Percentiles rank a stretch among this genome's conserved stretches.
These are phyloP conservation scores for Collariella sp. DNA, from an alignment of 495 filamentous ascomycete genomes.

Conservation along the genomic window DNA sequence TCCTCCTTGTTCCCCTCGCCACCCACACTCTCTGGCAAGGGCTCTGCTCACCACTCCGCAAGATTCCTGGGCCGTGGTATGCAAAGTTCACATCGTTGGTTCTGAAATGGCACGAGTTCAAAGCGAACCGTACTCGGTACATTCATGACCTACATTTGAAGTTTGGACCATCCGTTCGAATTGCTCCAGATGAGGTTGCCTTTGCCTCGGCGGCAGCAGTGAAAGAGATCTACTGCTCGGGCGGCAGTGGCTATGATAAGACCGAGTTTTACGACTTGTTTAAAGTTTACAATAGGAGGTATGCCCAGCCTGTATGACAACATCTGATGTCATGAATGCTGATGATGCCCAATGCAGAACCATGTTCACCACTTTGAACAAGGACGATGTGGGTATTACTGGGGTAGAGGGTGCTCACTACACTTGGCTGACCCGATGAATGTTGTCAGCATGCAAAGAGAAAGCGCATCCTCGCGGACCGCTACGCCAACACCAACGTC, in stretches of 20 bases:
- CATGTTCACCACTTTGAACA: slow-evolving; percentile 53
- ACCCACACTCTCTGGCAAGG: slow-evolving; percentile 15
- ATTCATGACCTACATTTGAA: slow-evolving; percentile 47
- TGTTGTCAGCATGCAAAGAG: slow-evolving; percentile 46
- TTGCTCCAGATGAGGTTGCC: slow-evolving; percentile 53
- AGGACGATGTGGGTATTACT: slow-evolving; percentile 37
- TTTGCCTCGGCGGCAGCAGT: slow-evolving; percentile 50
- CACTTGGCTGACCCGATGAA: background rate
- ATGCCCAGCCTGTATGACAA: background rate
- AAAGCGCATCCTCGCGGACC: slow-evolving; percentile 52
- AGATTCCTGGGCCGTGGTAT: slow-evolving; percentile 46
- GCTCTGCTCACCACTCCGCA: slow-evolving; percentile 34
- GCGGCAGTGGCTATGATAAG: slow-evolving; percentile 60
- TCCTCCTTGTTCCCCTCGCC: slow-evolving; percentile 13
- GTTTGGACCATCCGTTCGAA: slow-evolving; percentile 50
- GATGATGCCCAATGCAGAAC: slow-evolving; percentile 31
- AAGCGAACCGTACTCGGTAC: slow-evolving; percentile 42
- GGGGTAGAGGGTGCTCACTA: no score
- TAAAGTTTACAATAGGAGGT: slow-evolving; percentile 48
- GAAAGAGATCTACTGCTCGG: slow-evolving; percentile 58
- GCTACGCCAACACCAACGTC: slow-evolving; percentile 60
- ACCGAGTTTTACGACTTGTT: slow-evolving; percentile 60
- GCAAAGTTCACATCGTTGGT: slow-evolving; percentile 45
- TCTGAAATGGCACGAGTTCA: slow-evolving; percentile 52
- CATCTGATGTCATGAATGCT: background rate